These are phyloP conservation scores for Alternaria incomplexa DNA, from an alignment of 2,329 filamentous ascomycete species.

Conservation along the genomic window DNA sequence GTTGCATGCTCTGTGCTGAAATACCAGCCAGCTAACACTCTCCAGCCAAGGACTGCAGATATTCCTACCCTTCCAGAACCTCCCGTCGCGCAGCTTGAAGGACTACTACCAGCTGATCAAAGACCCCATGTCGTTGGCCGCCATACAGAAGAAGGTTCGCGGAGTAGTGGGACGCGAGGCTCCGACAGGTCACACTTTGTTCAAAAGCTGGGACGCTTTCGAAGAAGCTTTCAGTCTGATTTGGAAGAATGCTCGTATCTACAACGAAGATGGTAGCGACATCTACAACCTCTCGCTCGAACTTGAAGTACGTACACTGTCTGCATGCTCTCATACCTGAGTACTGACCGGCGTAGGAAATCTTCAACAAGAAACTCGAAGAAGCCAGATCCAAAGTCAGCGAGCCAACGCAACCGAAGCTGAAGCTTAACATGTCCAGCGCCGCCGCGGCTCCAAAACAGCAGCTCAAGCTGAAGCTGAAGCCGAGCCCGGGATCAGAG, in stretches of 20 bases:
- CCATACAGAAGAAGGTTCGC: conserved; percentile 76
- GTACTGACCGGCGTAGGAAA: conserved; percentile 58
- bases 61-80: conserved; percentile 75
- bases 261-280: conserved; percentile 90
- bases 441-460: conserved; percentile 41
- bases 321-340: background rate
- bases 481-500: conserved; percentile 50
- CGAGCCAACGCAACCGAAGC: conserved; percentile 76
- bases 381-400: conserved; percentile 74
- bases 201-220: conserved; percentile 82
- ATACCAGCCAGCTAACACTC: conserved; percentile 11
- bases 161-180: conserved; percentile 73
- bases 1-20: background rate
- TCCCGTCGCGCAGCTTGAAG: conserved; percentile 75
- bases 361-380: conserved; percentile 71
- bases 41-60: conserved; percentile 67
- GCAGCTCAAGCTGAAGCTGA: conserved; percentile 68
- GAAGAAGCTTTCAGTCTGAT: conserved; percentile 80
- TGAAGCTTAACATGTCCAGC: conserved; percentile 75
- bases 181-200: conserved; percentile 66
- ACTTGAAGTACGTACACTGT: conserved; percentile 68
- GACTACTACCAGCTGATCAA: conserved; percentile 89
- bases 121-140: conserved; percentile 78
- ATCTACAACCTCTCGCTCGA: conserved; percentile 79
- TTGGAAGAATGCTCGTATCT: conserved; percentile 86